phyloP scores from a whole-genome alignment of 2,329 filamentous ascomycete genomes.

The Aspergillus brunneoviolaceus region DNA sequence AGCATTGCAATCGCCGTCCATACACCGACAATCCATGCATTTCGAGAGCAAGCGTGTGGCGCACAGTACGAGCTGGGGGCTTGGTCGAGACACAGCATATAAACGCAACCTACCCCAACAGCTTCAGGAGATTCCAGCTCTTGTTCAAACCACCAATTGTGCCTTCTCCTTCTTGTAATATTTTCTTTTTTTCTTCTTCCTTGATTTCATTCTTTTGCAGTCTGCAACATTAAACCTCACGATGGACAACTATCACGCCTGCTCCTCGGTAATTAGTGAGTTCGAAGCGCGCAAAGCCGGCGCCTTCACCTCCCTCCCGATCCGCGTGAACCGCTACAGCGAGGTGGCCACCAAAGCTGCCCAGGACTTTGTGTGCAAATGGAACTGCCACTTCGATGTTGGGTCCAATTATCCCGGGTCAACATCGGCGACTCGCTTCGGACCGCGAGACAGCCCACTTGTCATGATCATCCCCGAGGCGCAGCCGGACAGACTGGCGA shows the following conservation, averaged over 20 bases:
- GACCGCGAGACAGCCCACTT: not conserved
- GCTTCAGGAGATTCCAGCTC: not conserved
- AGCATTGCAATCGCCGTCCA: not conserved
- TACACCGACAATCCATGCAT: not conserved
- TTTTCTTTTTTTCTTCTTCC: not conserved
- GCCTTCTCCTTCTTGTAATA: not conserved
- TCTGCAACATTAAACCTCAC: not conserved
- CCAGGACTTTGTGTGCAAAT: not conserved
- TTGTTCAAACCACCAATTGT: not conserved
- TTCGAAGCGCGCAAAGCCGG: not conserved
- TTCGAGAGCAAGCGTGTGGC: not conserved
- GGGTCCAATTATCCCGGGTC: not conserved
- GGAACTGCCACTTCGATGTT: not conserved
- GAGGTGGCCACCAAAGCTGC: not conserved
- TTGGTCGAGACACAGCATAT: not conserved
- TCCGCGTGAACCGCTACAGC: conserved; percentile 1
- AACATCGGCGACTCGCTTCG: too few relatives aligned
- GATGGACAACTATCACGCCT: not conserved
- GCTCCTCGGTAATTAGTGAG: not conserved
- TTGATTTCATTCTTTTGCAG: not conserved
- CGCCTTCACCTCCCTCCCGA: not conserved
- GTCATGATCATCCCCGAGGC: not conserved
- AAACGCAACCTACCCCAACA: not conserved
- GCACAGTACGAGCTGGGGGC: not conserved
- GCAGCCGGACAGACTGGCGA: conserved; percentile 1